Evolutionary conservation across 2,329 filamentous ascomycete species (phyloP).

Genomic region (Cladosporium velox): DNA sequence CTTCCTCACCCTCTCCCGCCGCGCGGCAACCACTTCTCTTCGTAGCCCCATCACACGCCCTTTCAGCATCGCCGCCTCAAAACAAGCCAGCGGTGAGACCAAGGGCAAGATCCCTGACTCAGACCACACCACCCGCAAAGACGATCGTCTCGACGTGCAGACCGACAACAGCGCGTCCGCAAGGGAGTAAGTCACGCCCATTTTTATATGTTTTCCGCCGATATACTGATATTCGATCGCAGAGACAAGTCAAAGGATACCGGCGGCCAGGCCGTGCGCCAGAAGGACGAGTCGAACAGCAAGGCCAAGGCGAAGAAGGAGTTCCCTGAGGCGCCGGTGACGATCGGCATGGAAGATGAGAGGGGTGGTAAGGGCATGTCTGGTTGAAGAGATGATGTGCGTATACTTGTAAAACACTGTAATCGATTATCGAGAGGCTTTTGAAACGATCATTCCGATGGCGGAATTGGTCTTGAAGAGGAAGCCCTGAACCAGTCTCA

Average conservation of each 20-base stretch:
- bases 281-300: slow-evolving; percentile 41
- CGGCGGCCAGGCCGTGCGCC: slow-evolving; percentile 45
- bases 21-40: slow-evolving; percentile 17
- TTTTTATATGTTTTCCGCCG: background rate
- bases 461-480: background rate
- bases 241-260: slow-evolving; percentile 30
- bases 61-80: slow-evolving; percentile 23
- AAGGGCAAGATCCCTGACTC: slow-evolving; percentile 33
- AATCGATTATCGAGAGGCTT: background rate
- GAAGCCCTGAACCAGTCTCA: background rate
- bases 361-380: slow-evolving; percentile 47
- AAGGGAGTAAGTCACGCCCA: slow-evolving; percentile 36
- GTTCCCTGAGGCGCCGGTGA: slow-evolving; percentile 48
- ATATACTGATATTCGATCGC: background rate
- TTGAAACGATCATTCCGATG: background rate
- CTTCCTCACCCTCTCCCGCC: slow-evolving; percentile 44
- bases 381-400: background rate
- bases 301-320: slow-evolving; percentile 49
- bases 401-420: background rate
- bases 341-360: slow-evolving; percentile 56
- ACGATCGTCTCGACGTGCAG: slow-evolving; percentile 40
- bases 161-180: slow-evolving; percentile 35
- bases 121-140: slow-evolving; percentile 36
- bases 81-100: slow-evolving; percentile 12
- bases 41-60: slow-evolving; percentile 10